Conservation (phyloP, 148 eudicot species). For the Diospyros lotus region DNA sequence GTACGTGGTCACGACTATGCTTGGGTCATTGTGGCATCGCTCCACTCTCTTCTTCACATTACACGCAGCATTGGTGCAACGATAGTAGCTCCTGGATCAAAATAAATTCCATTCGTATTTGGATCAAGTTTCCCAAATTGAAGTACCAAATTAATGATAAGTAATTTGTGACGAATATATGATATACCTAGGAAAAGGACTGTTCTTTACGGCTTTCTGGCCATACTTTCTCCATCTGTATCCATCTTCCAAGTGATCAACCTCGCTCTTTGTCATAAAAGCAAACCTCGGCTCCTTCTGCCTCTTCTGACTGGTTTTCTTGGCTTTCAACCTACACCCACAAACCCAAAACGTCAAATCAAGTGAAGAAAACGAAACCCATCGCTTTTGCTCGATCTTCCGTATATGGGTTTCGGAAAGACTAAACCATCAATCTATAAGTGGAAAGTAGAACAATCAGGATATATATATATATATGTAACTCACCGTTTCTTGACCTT, state of each 20-base stretch:
- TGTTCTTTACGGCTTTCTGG: constrained; percentile 89
- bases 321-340: constrained; percentile 33
- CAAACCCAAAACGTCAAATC: neutral
- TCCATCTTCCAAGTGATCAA: constrained; percentile 96
- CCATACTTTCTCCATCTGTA: constrained; percentile 95
- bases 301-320: constrained; percentile 42
- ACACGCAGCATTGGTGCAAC: constrained; percentile 76
- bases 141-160: neutral
- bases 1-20: constrained; percentile 76
- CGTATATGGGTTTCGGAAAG: neutral
- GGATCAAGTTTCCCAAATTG: neutral
- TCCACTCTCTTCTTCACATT: constrained; percentile 96
- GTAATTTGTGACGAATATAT: too few relatives aligned
- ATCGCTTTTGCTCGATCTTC: neutral
- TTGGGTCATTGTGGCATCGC: constrained; percentile 57
- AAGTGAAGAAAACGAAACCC: neutral
- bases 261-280: constrained; percentile 93
- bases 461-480: neutral
- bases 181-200: constrained; percentile 78
- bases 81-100: constrained; percentile 75
- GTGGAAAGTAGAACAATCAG: neutral
- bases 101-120: neutral
- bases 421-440: neutral
- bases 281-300: constrained; percentile 70
- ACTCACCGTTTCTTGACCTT: constrained; percentile 42